Base-by-base conservation (phyloP, 1,284 basidiomycete species). In the Cutaneotrichosporon sp. region DNA sequence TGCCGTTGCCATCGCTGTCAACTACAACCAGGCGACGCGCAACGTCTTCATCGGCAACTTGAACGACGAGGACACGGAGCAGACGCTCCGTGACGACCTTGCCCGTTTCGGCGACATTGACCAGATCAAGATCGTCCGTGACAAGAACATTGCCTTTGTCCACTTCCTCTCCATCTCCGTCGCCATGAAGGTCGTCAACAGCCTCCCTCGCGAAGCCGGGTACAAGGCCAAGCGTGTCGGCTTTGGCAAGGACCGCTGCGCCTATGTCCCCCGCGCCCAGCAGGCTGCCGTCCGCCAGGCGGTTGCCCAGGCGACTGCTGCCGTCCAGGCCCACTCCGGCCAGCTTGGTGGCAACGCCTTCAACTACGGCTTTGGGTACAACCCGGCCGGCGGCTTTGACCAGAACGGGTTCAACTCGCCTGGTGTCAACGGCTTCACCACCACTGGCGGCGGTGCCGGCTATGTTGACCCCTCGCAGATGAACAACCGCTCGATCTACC, bases 131-230 rank as follows among this genome's bases (percentile, higher is more conserved):
- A 95, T 97, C 73, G 94, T 97, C 45, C 83, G 92, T 64, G 94
- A 97, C 83, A 97, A 97, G 85, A 94, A 95, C 74, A 97, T 97
- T 67, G 94, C 92, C 8, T 97, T 97, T 76, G 91, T 97, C 43
- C 94, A 97, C 80, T 97, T 97, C 83, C 82, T 97, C 72, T 92
- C 89, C 78, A 95, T 97, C 76, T 86, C 89, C 14, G 87, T 90
- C 43, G 94, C 94, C 33, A 95, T 90, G 69, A 95, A 95, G 88
- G 92, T 91, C 50, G 93, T 97, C 50, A 89, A 90, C 70, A 90
- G 89, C 7, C 84, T 97, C 18, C 92, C 92, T 0, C 88, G 87
- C 4, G 92, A 95, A 77, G 88, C 90, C 3, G 86, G 85, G 1
- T 97, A 92, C 91, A 89, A 90, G n/a, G 92, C 90, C 70, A 94